These are phyloP conservation scores for Penicillium sclerotigenum DNA, from an alignment of 2,329 filamentous ascomycete species.

Conservation along the genomic window DNA sequence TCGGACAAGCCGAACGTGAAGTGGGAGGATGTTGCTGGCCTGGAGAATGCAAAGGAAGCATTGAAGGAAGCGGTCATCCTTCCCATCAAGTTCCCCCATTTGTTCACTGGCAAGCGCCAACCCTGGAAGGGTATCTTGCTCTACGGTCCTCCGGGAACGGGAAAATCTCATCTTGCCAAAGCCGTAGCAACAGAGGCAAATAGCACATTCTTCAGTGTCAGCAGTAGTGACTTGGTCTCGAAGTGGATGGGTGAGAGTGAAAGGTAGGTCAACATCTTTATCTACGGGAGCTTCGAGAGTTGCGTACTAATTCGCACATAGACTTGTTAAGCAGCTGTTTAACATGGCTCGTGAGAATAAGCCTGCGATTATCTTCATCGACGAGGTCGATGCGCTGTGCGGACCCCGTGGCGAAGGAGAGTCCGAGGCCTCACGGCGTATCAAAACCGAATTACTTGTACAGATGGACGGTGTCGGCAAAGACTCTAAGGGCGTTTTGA, in stretches of 20 bases:
- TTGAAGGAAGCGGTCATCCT: conserved; percentile 96
- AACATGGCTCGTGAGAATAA: conserved; percentile 98
- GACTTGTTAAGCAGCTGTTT: conserved; percentile 93
- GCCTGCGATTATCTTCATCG: conserved; percentile 97
- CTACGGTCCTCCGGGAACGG: conserved; percentile 93
- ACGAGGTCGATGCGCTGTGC: conserved; percentile 95
- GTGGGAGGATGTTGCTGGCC: conserved; percentile 96
- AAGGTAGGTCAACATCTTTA: conserved; percentile 56
- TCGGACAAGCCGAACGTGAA: conserved; percentile 93
- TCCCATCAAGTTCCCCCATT: conserved; percentile 95
- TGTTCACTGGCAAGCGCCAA: conserved; percentile 93
- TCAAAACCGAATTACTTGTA: conserved; percentile 97
- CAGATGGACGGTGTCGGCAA: conserved; percentile 99
- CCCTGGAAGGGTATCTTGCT: conserved; percentile 98
- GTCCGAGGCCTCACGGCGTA: conserved; percentile 92
- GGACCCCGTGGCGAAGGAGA: conserved; percentile 91
- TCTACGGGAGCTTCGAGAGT: background rate
- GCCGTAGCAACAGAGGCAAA: conserved; percentile 97
- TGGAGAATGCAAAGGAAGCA: conserved; percentile 92
- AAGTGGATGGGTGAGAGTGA: conserved; percentile 99
- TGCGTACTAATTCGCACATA: conserved; percentile 36
- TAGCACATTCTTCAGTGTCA: conserved; percentile 98
- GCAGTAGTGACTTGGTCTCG: conserved; percentile 92
- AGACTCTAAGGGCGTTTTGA: conserved; percentile 88
- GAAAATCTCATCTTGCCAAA: conserved; percentile 96